Conservation (phyloP, 2,329 filamentous ascomycete species). For the Acarospora socialis region DNA sequence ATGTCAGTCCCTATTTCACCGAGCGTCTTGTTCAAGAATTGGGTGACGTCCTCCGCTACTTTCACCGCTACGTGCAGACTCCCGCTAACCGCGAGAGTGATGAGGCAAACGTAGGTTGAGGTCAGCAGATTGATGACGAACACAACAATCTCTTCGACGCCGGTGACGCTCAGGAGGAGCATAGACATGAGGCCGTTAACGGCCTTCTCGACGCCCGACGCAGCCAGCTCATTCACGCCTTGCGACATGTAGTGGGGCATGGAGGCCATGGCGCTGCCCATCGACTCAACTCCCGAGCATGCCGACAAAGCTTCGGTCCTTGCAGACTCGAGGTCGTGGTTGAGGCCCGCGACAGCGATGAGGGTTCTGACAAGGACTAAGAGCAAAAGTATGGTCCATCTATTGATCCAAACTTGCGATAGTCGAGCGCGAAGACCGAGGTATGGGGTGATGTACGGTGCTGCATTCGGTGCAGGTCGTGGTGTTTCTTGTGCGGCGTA, state of each 20-base stretch:
- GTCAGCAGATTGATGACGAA: constrained; percentile 90
- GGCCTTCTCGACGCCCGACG: constrained; percentile 63
- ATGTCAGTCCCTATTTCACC: constrained; percentile 33
- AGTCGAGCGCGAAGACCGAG: constrained; percentile 77
- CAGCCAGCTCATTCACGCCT: constrained; percentile 77
- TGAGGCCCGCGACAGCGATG: constrained; percentile 57
- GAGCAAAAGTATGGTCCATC: constrained; percentile 83
- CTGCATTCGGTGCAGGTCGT: constrained; percentile 45
- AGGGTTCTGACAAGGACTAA: constrained; percentile 73
- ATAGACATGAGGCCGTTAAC: constrained; percentile 68
- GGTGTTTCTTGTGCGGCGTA: constrained; percentile 39
- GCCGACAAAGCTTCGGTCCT: constrained; percentile 71
- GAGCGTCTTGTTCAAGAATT: constrained; percentile 45
- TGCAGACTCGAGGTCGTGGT: constrained; percentile 61
- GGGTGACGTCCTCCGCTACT: constrained; percentile 44
- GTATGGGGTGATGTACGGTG: constrained; percentile 70
- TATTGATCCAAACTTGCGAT: constrained; percentile 94
- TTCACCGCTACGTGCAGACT: constrained; percentile 57
- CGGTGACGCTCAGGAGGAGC: constrained; percentile 64
- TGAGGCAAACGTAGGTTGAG: constrained; percentile 78
- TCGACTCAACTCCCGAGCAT: constrained; percentile 81
- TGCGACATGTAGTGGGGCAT: constrained; percentile 91
- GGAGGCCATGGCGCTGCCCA: constrained; percentile 90
- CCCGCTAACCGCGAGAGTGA: constrained; percentile 68
- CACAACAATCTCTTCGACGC: constrained; percentile 72